These are phyloP conservation scores for Chytriomyces sp. DNA, from an alignment of 192 early-diverging fungal genomes.

Conservation along the genomic window DNA sequence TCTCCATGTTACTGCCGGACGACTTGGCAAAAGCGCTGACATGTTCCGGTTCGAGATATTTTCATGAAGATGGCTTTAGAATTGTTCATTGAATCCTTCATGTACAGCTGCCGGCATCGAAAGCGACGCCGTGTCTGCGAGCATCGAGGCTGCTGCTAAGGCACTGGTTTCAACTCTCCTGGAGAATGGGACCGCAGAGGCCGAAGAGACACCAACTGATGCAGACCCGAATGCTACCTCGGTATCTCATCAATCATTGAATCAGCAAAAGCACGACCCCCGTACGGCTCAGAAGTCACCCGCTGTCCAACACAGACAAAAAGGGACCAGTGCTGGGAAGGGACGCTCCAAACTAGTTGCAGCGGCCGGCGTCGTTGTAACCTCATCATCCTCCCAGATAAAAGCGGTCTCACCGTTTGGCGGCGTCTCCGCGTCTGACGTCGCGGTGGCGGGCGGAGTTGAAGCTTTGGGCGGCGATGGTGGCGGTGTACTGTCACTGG, in stretches of 20 bases:
- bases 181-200: not conserved
- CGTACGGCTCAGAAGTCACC: not conserved
- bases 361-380: not conserved
- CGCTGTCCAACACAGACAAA: not conserved
- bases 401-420: too few relatives aligned
- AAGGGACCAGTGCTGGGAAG: too few relatives aligned
- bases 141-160: constrained; percentile 25
- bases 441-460: not conserved
- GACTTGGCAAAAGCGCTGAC: constrained; percentile 23
- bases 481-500: not conserved
- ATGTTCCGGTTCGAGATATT: constrained; percentile 14
- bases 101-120: not conserved
- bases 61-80: not conserved
- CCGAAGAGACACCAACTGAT: not conserved
- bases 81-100: not conserved
- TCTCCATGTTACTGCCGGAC: constrained; percentile 32
- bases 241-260: not conserved
- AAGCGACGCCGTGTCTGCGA: constrained; percentile 9
- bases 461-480: not conserved
- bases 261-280: not conserved
- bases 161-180: constrained; percentile 12
- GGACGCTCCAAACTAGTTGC: not conserved
- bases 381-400: not conserved
- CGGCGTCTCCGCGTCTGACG: not conserved
- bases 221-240: not conserved